Evolutionary conservation across 768 basidiomycete genomes (phyloP), one percentile per base, ranked within the genome.

Genomic region (Trametes elegans): DNA sequence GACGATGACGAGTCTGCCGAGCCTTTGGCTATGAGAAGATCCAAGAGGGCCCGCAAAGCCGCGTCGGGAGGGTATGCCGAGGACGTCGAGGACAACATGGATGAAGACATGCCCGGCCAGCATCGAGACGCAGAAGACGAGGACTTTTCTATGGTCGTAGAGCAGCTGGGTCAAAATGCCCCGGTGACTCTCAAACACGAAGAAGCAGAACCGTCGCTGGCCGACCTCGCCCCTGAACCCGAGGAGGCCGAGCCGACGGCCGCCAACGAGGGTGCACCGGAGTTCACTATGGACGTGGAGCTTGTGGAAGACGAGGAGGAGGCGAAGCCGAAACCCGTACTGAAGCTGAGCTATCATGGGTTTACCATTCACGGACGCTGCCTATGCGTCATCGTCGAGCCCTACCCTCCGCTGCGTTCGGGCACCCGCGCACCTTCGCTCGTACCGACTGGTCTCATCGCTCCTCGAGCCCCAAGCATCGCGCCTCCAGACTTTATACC

Each of bases 351-450:
- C 49, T 93, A 88, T 60, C 79, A 80, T 61, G 86, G 87, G 11
- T 90, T 90, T 68, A 76, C 71, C 48, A 83, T 91, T 43, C 79
- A 81, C 53, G 85, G 84, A 0, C 80, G 82, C 49, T 90, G 87
- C 67, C 77, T 93, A 16, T 90, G 88, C 64, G 78, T 93, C 31
- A 85, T 93, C 21, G 83, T 92, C 14, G 91, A 93, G 66, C 92
- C 91, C 14, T 90, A 83, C 77, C 85, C 88, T 4, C 71, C 80
- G 13, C 65, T 83, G 32, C 78, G 75, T 31, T 60, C 69, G 4
- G 60, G 64, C 31, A 61, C 72, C 1, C 72, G 68, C 34, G 65
- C 66, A 11, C 68, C 65, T 14, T 71, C 76, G 4, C 59, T 68
- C 13, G 63, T 61, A 18, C 68, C 72, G 13, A 57, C 67, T 49